phyloP scores from a whole-genome alignment of 805 yeast genomes.

The Diddensiella caesifluorescens region DNA sequence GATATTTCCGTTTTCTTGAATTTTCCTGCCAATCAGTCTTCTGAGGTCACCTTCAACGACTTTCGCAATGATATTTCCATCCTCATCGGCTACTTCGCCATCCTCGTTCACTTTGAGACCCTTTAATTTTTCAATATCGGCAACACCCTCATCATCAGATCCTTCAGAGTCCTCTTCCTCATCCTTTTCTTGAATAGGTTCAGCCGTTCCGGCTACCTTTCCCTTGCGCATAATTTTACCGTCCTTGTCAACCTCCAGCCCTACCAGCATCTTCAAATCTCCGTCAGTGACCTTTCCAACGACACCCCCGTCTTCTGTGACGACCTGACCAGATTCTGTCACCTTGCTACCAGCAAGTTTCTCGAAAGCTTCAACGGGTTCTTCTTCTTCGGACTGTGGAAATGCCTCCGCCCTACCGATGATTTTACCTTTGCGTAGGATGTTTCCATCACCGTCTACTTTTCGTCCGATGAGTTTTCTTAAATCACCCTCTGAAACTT shows the following conservation, averaged over 20 bases:
- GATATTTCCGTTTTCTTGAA: background rate
- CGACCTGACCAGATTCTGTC: background rate
- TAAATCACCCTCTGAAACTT: background rate
- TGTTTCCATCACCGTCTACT: background rate
- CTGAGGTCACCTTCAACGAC: background rate
- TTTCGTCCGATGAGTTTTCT: background rate
- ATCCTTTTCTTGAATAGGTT: background rate
- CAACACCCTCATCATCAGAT: constrained; percentile 9
- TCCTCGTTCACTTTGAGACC: background rate
- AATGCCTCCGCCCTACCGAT: background rate
- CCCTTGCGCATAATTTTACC: background rate
- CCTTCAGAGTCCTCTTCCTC: background rate
- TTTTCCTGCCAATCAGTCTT: background rate
- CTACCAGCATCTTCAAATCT: background rate
- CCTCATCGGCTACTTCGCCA: constrained; percentile 17
- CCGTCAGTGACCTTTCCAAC: background rate
- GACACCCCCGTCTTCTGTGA: background rate
- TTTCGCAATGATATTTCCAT: background rate
- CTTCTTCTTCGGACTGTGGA: too few relatives aligned
- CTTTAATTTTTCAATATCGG: constrained; percentile 11
- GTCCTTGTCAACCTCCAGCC: background rate
- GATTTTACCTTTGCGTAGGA: background rate
- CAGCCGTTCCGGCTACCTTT: background rate
- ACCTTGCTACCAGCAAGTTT: background rate
- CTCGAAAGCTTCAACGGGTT: background rate